Conservation (phyloP, 345 rosid genomes). For the Pistacia atlantica region DNA sequence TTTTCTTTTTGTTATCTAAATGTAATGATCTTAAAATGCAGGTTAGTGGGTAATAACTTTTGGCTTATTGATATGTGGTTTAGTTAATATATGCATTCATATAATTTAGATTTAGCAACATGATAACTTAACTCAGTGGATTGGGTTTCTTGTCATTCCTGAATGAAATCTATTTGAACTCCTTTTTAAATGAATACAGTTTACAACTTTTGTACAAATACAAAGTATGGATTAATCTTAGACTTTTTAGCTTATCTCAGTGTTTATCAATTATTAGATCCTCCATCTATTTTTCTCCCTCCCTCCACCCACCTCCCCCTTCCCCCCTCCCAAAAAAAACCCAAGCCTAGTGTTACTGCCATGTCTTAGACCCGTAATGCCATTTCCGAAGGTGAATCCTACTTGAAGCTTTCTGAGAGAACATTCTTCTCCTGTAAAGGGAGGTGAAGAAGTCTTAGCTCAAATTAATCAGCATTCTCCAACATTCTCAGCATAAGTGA, state of each 20-base stretch:
- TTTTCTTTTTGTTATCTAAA: slow-evolving; percentile 13
- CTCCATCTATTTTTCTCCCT: not conserved
- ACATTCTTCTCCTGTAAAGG: too few relatives aligned
- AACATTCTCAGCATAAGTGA: not conserved
- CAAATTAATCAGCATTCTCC: not conserved
- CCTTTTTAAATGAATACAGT: not conserved
- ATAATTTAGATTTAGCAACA: slow-evolving; percentile 6
- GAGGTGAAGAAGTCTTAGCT: not conserved
- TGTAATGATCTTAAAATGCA: slow-evolving; percentile 2
- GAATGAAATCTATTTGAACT: not conserved
- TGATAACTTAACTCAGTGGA: not conserved
- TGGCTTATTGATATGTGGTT: not conserved
- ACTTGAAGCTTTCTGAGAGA: not conserved
- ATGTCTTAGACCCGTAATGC: not conserved
- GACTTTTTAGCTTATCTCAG: not conserved
- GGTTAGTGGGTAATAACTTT: not conserved
- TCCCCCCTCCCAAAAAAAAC: too few relatives aligned
- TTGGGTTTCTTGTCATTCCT: not conserved
- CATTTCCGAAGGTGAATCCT: not conserved
- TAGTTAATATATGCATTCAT: not conserved
- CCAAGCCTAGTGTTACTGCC: not conserved
- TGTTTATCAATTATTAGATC: not conserved
- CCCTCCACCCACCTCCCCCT: not conserved
- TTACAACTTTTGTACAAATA: not conserved
- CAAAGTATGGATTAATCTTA: not conserved